Percentiles rank a stretch among this genome's conserved stretches.
Conservation (phyloP, 1,284 basidiomycete genomes). For the Cryptococcus sp. region DNA sequence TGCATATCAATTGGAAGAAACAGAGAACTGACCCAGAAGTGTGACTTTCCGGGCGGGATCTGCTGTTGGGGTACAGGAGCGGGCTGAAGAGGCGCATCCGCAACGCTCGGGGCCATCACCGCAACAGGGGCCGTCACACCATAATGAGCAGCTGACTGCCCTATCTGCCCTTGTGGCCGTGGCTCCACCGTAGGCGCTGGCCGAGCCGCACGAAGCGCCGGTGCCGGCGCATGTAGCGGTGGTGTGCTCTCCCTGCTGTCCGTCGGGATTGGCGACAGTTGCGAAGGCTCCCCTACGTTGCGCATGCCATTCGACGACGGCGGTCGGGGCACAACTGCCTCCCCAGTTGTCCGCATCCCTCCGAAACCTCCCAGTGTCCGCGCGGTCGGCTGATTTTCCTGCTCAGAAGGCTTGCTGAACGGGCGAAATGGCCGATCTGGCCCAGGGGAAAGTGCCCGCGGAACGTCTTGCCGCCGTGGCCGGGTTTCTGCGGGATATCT, state of each 20-base stretch:
- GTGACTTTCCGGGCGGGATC: conserved; percentile 16
- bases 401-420: conserved; percentile 3
- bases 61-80: conserved; percentile 1
- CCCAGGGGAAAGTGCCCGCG: no score
- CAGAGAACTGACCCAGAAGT: conserved; percentile 24
- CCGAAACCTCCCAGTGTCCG: not conserved
- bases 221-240: not conserved
- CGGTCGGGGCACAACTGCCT: not conserved
- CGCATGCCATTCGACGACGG: not conserved
- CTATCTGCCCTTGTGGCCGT: no score
- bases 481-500: no score
- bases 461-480: not conserved
- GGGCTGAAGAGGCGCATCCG: not conserved
- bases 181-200: conserved; percentile 12
- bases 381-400: not conserved
- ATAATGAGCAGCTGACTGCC: no score
- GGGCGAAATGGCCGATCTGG: conserved; percentile 14
- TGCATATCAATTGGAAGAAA: not conserved
- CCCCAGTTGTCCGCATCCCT: no score
- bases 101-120: no score
- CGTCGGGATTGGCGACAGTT: no score
- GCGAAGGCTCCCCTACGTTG: no score
- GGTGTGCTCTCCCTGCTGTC: not conserved
- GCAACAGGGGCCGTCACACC: no score
- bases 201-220: conserved; percentile 7